Evolutionary conservation across 73 alveolate species (phyloP), one percentile per base, ranked within the genome.

Genomic region (Stentor coeruleus): DNA sequence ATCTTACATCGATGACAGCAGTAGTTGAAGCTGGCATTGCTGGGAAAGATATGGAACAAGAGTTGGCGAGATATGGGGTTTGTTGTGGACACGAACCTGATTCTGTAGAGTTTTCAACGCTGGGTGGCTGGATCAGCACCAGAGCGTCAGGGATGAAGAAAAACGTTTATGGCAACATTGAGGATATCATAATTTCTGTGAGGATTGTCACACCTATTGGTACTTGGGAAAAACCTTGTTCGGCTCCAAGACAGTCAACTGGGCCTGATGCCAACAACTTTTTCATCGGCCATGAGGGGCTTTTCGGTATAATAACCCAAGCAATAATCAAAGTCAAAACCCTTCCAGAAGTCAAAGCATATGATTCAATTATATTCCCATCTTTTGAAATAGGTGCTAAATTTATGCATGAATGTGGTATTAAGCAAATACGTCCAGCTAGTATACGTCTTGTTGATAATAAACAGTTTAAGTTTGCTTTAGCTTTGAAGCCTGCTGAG

Each of bases 71-170:
- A 86, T 92, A 91, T 84, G 98, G 95, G 3, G 97, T 94, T 26
- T 81, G 87, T 84, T 81, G 90, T 42, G 98, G 98, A 30, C 98
- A 94, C 82, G 98, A 94, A 82, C 98, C 98, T 28, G 98, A 94
- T 82, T 90, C 96, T 31, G 90, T 87, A 26, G 97, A 94, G 82
- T 92, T 94, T 87, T 92, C 97, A 3, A 84, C 96, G 35, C 83
- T 94, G 35, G 98, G 98, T 58, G 98, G 98, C 30, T 94, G 98
- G 97, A 89, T 94, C 31, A 81, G 95, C 35, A 94, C 98, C 11
- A 92, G 95, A 77, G 98, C 98, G 3, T 86, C 95, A 39, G 99
- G 99, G 55, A 96, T 96, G 99, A 96, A 96, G 90, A 92, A 95
- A 84, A 94, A 96, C 75, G 86, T 77, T 28, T 96, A 96, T 86